A percentile compares a stretch with the other conserved stretches of the same genome.
Evolutionary conservation across 176 grass and related monocot species (phyloP).

Genomic region (Juncus effusus): DNA sequence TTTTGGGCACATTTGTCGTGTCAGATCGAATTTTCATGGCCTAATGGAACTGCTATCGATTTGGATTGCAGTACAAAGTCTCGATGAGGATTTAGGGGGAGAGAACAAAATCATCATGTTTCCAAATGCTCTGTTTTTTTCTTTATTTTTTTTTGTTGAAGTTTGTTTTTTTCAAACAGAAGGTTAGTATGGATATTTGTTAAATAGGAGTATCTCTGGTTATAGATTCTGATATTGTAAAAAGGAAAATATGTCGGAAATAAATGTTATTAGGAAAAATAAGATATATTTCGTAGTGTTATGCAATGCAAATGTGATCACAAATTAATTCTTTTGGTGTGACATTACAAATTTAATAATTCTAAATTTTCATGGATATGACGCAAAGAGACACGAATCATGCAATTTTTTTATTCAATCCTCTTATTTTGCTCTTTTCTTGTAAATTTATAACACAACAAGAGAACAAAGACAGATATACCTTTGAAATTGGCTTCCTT

Average conservation of each 20-base stretch:
- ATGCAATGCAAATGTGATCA: too few relatives aligned
- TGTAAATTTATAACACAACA: too few relatives aligned
- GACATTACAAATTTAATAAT: too few relatives aligned
- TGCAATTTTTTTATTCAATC: too few relatives aligned
- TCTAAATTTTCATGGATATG: too few relatives aligned
- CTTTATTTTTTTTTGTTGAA: conserved; percentile 15
- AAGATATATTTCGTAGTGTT: too few relatives aligned
- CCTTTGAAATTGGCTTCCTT: too few relatives aligned
- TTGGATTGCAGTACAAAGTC: conserved; percentile 46
- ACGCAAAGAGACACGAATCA: too few relatives aligned
- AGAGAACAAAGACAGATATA: too few relatives aligned
- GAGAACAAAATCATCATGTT: background rate
- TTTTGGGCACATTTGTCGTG: conserved; percentile 49
- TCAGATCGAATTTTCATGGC: conserved; percentile 45
- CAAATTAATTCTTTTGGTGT: too few relatives aligned
- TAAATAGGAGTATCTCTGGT: background rate
- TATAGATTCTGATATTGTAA: conserved; percentile 19
- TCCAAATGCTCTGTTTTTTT: conserved; percentile 2
- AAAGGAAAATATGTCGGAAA: conserved; percentile 4
- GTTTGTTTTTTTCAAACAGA: conserved; percentile 3
- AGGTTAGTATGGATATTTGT: conserved; percentile 25
- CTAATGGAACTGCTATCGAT: conserved; percentile 29
- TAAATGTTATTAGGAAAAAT: too few relatives aligned
- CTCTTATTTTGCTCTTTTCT: too few relatives aligned
- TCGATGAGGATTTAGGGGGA: background rate